Conservation (phyloP, 441 rosid species). For the Gossypium trilobum region DNA sequence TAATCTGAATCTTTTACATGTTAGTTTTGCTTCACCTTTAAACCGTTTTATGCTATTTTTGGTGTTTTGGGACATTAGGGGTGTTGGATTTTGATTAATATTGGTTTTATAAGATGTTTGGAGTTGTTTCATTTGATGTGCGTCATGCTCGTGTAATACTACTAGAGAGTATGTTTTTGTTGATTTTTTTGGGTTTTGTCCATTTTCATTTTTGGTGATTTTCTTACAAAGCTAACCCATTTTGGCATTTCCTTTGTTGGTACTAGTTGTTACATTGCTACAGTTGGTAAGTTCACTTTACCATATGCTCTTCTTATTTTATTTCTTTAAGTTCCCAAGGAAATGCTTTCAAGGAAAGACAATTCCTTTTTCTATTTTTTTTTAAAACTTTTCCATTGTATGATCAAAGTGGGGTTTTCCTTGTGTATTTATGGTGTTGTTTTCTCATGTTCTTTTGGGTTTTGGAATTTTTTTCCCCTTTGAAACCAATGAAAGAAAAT, state of each 20-base stretch:
- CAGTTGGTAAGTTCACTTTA: slow-evolving; percentile 1
- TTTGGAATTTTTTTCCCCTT: slow-evolving; percentile 20
- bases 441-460: not conserved
- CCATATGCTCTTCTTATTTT: not conserved
- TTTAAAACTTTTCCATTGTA: not conserved
- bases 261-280: not conserved
- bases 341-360: not conserved
- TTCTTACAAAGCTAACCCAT: not conserved
- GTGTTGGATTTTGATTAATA: too few species aligned
- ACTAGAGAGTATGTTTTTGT: too few species aligned
- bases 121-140: too few species aligned
- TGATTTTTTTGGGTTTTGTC: too few species aligned
- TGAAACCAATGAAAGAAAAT: slow-evolving; percentile 3
- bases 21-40: too few species aligned
- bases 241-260: not conserved
- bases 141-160: too few species aligned
- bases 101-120: too few species aligned
- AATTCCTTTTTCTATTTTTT: not conserved
- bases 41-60: too few species aligned
- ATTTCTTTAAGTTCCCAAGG: not conserved
- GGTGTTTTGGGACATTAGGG: too few species aligned
- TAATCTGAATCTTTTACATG: too few species aligned
- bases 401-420: not conserved
- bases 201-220: too few species aligned
- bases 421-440: not conserved